Conservation (phyloP, 2,329 filamentous ascomycete genomes). For the Beauveria caledonica region DNA sequence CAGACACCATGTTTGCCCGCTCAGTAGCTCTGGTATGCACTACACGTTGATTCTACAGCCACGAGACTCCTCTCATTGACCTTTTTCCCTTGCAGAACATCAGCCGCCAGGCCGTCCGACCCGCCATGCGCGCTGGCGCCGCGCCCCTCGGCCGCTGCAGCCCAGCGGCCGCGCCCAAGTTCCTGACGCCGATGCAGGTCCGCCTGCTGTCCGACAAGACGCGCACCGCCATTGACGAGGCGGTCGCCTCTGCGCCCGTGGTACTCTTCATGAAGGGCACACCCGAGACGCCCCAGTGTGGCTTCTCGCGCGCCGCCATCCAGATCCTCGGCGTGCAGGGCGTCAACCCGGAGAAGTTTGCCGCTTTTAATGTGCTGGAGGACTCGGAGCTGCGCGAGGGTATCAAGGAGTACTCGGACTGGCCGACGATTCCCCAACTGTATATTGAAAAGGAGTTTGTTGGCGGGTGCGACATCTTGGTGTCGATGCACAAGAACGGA, state of each 20-base stretch:
- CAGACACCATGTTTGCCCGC: slow-evolving; percentile 19
- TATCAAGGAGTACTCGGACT: slow-evolving; percentile 98
- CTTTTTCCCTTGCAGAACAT: slow-evolving; percentile 21
- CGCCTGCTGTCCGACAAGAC: slow-evolving; percentile 77
- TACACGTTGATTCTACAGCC: not conserved
- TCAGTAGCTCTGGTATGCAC: slow-evolving; percentile 18
- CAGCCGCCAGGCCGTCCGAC: slow-evolving; percentile 30
- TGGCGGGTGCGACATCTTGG: slow-evolving; percentile 93
- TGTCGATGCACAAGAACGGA: slow-evolving; percentile 95
- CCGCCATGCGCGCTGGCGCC: slow-evolving; percentile 22
- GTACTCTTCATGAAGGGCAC: slow-evolving; percentile 99
- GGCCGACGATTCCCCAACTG: slow-evolving; percentile 96
- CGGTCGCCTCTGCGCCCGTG: slow-evolving; percentile 78
- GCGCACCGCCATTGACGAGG: slow-evolving; percentile 78
- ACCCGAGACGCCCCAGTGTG: slow-evolving; percentile 90
- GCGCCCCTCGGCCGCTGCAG: slow-evolving; percentile 12
- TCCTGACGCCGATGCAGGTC: slow-evolving; percentile 32
- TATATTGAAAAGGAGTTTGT: slow-evolving; percentile 95
- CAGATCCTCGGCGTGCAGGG: slow-evolving; percentile 93
- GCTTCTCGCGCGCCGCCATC: slow-evolving; percentile 90
- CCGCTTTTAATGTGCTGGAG: slow-evolving; percentile 96
- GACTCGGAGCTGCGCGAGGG: slow-evolving; percentile 79
- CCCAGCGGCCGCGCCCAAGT: slow-evolving; percentile 1
- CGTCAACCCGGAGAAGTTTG: slow-evolving; percentile 90
- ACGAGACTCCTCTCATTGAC: not conserved